Evolutionary conservation across 176 grass and related monocot genomes (phyloP).

Genomic region (Oryza longistaminata): DNA sequence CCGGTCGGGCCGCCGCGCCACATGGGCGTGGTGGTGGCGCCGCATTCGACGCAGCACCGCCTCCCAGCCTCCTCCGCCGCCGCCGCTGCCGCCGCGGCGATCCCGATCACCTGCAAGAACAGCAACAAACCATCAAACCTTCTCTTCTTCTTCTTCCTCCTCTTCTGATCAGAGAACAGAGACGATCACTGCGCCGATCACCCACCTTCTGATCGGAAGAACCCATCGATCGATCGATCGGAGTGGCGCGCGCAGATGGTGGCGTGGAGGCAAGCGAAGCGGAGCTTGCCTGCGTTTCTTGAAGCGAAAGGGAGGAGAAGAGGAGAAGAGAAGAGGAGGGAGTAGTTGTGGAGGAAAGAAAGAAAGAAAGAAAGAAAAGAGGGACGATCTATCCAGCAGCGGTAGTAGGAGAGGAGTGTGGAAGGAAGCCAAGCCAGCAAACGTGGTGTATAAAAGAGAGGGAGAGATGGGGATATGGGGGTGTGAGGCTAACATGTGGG

Average conservation of each 20-base stretch:
- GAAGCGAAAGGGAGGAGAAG: not conserved
- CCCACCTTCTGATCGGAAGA: constrained; percentile 48
- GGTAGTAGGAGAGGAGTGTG: constrained; percentile 21
- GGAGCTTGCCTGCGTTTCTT: constrained; percentile 37
- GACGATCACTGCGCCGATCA: not conserved
- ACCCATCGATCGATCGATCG: constrained; percentile 45
- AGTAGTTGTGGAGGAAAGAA: not conserved
- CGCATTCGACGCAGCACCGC: constrained; percentile 73
- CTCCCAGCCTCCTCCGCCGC: constrained; percentile 30
- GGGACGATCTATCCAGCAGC: not conserved
- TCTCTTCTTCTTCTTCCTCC: not conserved
- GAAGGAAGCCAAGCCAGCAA: constrained; percentile 42
- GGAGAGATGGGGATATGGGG: not conserved
- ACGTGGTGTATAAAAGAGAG: not conserved
- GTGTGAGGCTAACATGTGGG: not conserved
- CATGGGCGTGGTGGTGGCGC: constrained; percentile 76
- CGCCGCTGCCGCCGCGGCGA: not conserved
- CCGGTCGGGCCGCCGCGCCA: constrained; percentile 82
- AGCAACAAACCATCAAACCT: not conserved
- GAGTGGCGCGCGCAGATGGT: not conserved
- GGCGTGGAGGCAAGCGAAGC: not conserved
- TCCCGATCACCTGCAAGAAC: constrained; percentile 36
- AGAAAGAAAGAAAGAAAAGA: not conserved
- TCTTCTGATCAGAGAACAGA: not conserved
- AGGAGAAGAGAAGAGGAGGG: not conserved